These are phyloP conservation scores for Dactylellina cionopaga DNA, from an alignment of 2,329 filamentous ascomycete species.

Conservation along the genomic window DNA sequence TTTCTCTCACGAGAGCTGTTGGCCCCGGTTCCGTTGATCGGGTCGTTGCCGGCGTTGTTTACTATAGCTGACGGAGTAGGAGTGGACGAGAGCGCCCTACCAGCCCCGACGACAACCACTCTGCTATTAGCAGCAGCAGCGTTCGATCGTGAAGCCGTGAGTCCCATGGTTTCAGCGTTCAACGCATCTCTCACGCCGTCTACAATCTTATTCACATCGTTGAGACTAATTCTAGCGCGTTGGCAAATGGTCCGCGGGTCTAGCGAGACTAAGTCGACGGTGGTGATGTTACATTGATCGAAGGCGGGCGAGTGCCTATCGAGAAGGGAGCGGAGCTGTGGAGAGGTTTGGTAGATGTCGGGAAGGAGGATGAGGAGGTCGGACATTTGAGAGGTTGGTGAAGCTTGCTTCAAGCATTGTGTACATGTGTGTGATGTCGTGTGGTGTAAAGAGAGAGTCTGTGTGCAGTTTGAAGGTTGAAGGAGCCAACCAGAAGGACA, in stretches of 20 bases:
- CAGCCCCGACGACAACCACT: neutral
- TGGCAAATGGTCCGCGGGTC: slow-evolving; percentile 85
- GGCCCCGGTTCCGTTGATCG: slow-evolving; percentile 56
- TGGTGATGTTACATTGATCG: slow-evolving; percentile 79
- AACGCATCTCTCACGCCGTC: slow-evolving; percentile 74
- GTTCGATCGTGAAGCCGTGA: slow-evolving; percentile 58
- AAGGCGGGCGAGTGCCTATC: slow-evolving; percentile 78
- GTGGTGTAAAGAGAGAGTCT: neutral
- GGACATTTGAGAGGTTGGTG: slow-evolving; percentile 34
- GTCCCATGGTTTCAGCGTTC: slow-evolving; percentile 68
- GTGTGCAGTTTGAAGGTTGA: neutral
- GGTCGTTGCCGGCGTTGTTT: slow-evolving; percentile 33
- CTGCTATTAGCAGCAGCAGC: neutral
- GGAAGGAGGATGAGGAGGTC: slow-evolving; percentile 42
- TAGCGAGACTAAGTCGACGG: slow-evolving; percentile 84
- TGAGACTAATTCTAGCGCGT: slow-evolving; percentile 81
- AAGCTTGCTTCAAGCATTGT: neutral
- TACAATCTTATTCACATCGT: slow-evolving; percentile 79
- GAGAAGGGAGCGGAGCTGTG: slow-evolving; percentile 60
- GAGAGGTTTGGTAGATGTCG: slow-evolving; percentile 39
- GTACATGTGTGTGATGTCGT: slow-evolving; percentile 6
- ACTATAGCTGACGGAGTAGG: slow-evolving; percentile 51
- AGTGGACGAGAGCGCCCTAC: neutral
- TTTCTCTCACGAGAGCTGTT: slow-evolving; percentile 57
- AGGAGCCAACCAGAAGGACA: neutral